These are phyloP conservation scores for Neofusicoccum laricinum DNA, from an alignment of 2,329 filamentous ascomycete genomes.

Conservation along the genomic window DNA sequence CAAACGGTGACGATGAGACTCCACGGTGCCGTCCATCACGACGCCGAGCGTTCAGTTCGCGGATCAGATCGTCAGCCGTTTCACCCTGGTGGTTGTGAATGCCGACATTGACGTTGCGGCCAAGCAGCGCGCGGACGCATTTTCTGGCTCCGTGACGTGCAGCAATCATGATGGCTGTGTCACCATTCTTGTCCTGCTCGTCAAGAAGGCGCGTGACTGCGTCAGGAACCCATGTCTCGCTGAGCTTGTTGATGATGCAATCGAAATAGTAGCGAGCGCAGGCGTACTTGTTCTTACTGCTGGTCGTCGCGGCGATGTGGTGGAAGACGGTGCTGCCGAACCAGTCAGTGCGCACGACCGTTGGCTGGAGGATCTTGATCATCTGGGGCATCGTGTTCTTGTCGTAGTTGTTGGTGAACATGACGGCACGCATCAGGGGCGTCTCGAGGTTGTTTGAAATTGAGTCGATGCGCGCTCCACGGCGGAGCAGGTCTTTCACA, in stretches of 20 bases:
- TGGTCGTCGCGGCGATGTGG: slow-evolving; percentile 86
- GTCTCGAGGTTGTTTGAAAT: slow-evolving; percentile 69
- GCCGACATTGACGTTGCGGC: slow-evolving; percentile 75
- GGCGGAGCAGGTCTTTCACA: slow-evolving; percentile 79
- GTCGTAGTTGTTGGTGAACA: slow-evolving; percentile 96
- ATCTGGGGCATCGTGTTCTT: slow-evolving; percentile 86
- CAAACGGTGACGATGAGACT: slow-evolving; percentile 68
- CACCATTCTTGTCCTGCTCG: slow-evolving; percentile 78
- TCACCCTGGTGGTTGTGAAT: slow-evolving; percentile 79
- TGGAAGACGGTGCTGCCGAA: slow-evolving; percentile 88
- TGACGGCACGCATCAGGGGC: slow-evolving; percentile 87
- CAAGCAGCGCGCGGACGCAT: slow-evolving; percentile 64
- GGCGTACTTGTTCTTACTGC: slow-evolving; percentile 79
- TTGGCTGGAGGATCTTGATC: slow-evolving; percentile 78
- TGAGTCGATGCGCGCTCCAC: slow-evolving; percentile 70
- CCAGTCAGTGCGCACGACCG: slow-evolving; percentile 75
- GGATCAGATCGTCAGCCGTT: slow-evolving; percentile 80
- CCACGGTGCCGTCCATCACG: slow-evolving; percentile 60
- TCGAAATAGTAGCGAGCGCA: slow-evolving; percentile 94
- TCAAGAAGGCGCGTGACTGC: slow-evolving; percentile 79
- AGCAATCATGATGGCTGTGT: slow-evolving; percentile 85
- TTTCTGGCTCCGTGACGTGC: slow-evolving; percentile 85
- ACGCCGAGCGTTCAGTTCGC: slow-evolving; percentile 65
- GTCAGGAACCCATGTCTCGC: slow-evolving; percentile 71
- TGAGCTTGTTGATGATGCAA: slow-evolving; percentile 81